Conservation (phyloP, 1,284 basidiomycete species). For the Rhodotorula sp. region DNA sequence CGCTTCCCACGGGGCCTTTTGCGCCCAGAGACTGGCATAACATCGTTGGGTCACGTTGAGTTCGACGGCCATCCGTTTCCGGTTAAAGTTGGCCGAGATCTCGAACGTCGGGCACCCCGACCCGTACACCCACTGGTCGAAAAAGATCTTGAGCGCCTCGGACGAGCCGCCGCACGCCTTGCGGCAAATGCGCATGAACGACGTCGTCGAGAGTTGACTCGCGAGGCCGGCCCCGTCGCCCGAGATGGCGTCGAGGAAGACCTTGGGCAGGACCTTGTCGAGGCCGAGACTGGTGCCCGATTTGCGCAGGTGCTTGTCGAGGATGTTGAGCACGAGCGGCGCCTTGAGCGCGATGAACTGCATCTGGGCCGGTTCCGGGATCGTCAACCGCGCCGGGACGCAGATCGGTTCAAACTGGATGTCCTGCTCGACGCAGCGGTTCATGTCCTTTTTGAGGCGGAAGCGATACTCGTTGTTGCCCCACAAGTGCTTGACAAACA, state of each 20-base stretch:
- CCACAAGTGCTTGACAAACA: slow-evolving; percentile 81
- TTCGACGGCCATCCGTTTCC: slow-evolving; percentile 97
- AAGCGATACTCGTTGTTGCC: slow-evolving; percentile 98
- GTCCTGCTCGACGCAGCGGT: slow-evolving; percentile 85
- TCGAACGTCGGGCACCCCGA: slow-evolving; percentile 92
- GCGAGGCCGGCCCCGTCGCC: slow-evolving; percentile 64
- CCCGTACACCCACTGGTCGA: slow-evolving; percentile 98
- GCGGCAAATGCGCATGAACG: slow-evolving; percentile 85
- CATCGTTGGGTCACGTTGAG: slow-evolving; percentile 87
- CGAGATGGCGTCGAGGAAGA: slow-evolving; percentile 90
- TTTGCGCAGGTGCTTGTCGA: slow-evolving; percentile 89
- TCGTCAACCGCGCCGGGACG: slow-evolving; percentile 76
- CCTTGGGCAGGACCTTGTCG: slow-evolving; percentile 88
- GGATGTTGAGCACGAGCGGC: slow-evolving; percentile 90
- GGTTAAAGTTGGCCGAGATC: slow-evolving; percentile 87
- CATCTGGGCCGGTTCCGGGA: slow-evolving; percentile 71
- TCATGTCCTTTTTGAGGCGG: slow-evolving; percentile 92
- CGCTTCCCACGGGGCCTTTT: slow-evolving; percentile 64
- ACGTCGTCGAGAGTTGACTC: slow-evolving; percentile 76
- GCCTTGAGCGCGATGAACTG: slow-evolving; percentile 94
- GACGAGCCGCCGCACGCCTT: slow-evolving; percentile 67
- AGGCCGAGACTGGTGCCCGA: slow-evolving; percentile 92
- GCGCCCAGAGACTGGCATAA: slow-evolving; percentile 64
- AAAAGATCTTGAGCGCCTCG: slow-evolving; percentile 76
- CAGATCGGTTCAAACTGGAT: slow-evolving; percentile 89